Conservation (phyloP, 805 yeast species). For the Candida pseudofarinosa region DNA sequence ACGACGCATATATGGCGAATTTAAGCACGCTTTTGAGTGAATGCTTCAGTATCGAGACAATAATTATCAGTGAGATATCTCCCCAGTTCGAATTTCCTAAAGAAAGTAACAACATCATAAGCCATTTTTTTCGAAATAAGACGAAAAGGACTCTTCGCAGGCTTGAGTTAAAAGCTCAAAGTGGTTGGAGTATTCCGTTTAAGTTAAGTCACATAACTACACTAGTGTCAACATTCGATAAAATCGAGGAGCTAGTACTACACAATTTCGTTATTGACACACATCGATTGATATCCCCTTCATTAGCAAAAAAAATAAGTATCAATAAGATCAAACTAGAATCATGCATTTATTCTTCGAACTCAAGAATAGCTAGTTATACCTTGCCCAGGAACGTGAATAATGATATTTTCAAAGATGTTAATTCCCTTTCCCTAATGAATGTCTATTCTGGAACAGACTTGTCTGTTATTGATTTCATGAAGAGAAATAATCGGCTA, state of each 20-base stretch:
- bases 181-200: slow-evolving; percentile 53
- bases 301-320: slow-evolving; percentile 18
- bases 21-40: slow-evolving; percentile 36
- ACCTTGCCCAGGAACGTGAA: slow-evolving; percentile 11
- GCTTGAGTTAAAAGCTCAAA: slow-evolving; percentile 39
- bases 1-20: slow-evolving; percentile 21
- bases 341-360: slow-evolving; percentile 17
- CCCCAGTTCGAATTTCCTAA: slow-evolving; percentile 45
- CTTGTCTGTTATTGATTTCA: slow-evolving; percentile 46
- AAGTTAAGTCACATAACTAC: slow-evolving; percentile 41
- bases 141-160: slow-evolving; percentile 22
- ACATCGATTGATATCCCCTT: slow-evolving; percentile 12
- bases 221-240: slow-evolving; percentile 37
- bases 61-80: slow-evolving; percentile 43
- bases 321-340: slow-evolving; percentile 14
- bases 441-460: slow-evolving; percentile 42
- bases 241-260: slow-evolving; percentile 39
- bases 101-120: slow-evolving; percentile 19
- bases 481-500: slow-evolving; percentile 30
- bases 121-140: slow-evolving; percentile 6
- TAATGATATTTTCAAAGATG: slow-evolving; percentile 36
- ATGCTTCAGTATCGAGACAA: slow-evolving; percentile 42
- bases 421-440: slow-evolving; percentile 32
- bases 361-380: slow-evolving; percentile 1
- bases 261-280: slow-evolving; percentile 49